Conservation (phyloP, 768 basidiomycete species). For the Phylloporus sp. region DNA sequence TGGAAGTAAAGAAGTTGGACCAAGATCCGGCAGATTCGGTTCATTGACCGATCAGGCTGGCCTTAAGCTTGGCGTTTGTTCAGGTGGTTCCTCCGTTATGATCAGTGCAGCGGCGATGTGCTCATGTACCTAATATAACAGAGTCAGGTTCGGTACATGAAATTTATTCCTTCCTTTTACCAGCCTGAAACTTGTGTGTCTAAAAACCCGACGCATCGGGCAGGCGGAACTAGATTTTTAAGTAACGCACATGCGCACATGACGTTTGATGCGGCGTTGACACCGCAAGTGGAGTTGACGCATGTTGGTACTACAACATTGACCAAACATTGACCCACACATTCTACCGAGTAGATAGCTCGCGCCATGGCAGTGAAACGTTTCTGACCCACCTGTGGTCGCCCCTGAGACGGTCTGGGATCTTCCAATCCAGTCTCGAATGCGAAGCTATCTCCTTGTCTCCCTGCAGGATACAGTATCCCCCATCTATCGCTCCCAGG, state of each 20-base stretch:
- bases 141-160: background rate
- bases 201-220: background rate
- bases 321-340: conserved; percentile 12
- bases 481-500: conserved; percentile 7
- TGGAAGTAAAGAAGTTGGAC: conserved; percentile 1
- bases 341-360: conserved; percentile 9
- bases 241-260: background rate
- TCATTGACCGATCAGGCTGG: too few relatives aligned
- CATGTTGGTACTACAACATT: conserved; percentile 6
- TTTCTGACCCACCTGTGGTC: conserved; percentile 24
- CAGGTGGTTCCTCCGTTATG: background rate
- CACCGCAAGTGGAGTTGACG: conserved; percentile 1
- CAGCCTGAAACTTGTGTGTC: background rate
- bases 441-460: conserved; percentile 13
- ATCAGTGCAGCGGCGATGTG: background rate
- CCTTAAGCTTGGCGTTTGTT: background rate
- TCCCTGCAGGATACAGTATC: conserved; percentile 11
- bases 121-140: background rate
- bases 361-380: conserved; percentile 18
- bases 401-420: conserved; percentile 24
- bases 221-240: background rate
- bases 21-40: background rate
- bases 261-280: conserved; percentile 7
- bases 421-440: conserved; percentile 23
- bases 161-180: background rate